A percentile compares a stretch with the other conserved stretches of the same genome.
phyloP scores from a whole-genome alignment of 169 alveolate species.

The Plasmodium vivax region DNA sequence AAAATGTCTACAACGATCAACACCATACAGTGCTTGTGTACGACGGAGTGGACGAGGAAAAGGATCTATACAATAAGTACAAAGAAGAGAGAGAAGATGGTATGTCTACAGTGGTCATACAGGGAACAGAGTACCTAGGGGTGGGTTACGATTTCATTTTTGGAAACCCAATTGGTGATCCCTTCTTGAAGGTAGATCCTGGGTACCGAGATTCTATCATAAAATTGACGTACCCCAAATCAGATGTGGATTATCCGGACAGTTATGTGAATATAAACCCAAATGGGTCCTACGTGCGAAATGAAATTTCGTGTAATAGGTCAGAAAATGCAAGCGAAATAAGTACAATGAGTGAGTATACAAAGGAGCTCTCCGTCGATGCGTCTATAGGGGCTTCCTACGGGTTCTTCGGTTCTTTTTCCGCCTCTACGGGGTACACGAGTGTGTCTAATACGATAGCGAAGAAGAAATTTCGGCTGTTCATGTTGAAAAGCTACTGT shows the following conservation, averaged over 20 bases:
- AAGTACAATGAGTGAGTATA: conserved; percentile 80
- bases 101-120: conserved; percentile 55
- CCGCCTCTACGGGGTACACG: conserved; percentile 87
- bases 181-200: conserved; percentile 87
- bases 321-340: conserved; percentile 81
- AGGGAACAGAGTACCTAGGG: conserved; percentile 85
- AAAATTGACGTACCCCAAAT: conserved; percentile 75
- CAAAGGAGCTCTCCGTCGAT: conserved; percentile 85
- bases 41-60: conserved; percentile 50
- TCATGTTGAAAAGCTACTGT: conserved; percentile 86
- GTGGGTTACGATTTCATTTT: conserved; percentile 86
- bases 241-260: conserved; percentile 72
- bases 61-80: conserved; percentile 65
- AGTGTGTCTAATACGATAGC: conserved; percentile 81
- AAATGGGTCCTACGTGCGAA: conserved; percentile 84
- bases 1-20: conserved; percentile 42
- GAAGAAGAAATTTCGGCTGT: conserved; percentile 76
- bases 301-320: conserved; percentile 86
- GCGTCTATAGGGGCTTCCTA: conserved; percentile 82
- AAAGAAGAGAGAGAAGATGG: conserved; percentile 12
- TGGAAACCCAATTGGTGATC: conserved; percentile 90
- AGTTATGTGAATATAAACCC: conserved; percentile 76
- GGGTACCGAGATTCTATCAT: conserved; percentile 86
- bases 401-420: conserved; percentile 80
- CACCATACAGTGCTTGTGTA: conserved; percentile 57